phyloP scores from a whole-genome alignment of 371 early-diverging fungal genomes.

The Syncephalastrum sp. region DNA sequence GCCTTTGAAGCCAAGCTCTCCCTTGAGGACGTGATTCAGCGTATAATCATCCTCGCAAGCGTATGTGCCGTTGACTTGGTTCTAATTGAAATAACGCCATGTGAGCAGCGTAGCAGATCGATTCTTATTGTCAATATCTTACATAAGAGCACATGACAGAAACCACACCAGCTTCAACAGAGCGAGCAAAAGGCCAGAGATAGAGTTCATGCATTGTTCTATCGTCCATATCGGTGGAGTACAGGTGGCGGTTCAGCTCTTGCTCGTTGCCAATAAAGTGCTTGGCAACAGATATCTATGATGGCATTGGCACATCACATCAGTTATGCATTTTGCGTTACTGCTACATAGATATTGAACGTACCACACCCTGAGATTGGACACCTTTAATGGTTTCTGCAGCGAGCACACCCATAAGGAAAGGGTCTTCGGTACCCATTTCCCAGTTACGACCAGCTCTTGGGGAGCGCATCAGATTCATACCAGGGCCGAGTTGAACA shows the following conservation, averaged over 20 bases:
- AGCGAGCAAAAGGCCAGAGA: slow-evolving; percentile 40
- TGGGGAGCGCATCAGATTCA: slow-evolving; percentile 24
- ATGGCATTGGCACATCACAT: neutral
- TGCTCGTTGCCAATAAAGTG: slow-evolving; percentile 52
- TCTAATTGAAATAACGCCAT: slow-evolving; percentile 6
- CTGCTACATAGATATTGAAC: slow-evolving; percentile 5
- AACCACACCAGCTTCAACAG: slow-evolving; percentile 45
- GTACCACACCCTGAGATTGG: slow-evolving; percentile 40
- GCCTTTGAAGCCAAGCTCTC: slow-evolving; percentile 30
- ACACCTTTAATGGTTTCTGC: slow-evolving; percentile 30
- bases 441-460: slow-evolving; percentile 59
- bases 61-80: slow-evolving; percentile 30
- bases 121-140: slow-evolving; percentile 11
- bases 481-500: slow-evolving; percentile 41
- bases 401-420: slow-evolving; percentile 34
- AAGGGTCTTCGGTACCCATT: slow-evolving; percentile 59
- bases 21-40: slow-evolving; percentile 34
- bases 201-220: slow-evolving; percentile 54
- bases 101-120: too few species aligned
- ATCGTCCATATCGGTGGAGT: slow-evolving; percentile 34
- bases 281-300: slow-evolving; percentile 48
- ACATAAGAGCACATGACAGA: slow-evolving; percentile 50
- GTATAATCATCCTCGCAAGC: slow-evolving; percentile 34
- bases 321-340: too few species aligned
- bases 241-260: slow-evolving; percentile 21